Evolutionary conservation across 1,284 basidiomycete genomes (phyloP).

Genomic region (Puccinia novopanici): DNA sequence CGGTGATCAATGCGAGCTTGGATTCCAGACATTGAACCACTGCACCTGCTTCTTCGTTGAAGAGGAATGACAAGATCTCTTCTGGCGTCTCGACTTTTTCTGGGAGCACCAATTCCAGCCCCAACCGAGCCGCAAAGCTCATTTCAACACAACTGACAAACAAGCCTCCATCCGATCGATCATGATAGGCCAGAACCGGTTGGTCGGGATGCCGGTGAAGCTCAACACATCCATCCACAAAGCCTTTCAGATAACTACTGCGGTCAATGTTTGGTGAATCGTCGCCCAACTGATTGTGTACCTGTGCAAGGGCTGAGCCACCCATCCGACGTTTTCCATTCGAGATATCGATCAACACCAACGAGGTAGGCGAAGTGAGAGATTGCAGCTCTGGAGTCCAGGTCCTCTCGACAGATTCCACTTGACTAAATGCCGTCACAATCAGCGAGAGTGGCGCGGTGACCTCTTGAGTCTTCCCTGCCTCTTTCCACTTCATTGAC

Average conservation of each 20-base stretch:
- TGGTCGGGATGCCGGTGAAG: constrained; percentile 67
- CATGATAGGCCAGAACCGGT: constrained; percentile 86
- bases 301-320: constrained; percentile 92
- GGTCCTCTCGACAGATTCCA: constrained; percentile 74
- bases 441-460: constrained; percentile 88
- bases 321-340: constrained; percentile 80
- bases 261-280: constrained; percentile 86
- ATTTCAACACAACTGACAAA: constrained; percentile 90
- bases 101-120: constrained; percentile 69
- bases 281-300: constrained; percentile 87
- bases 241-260: constrained; percentile 71
- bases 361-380: constrained; percentile 62
- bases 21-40: constrained; percentile 80
- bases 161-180: constrained; percentile 97
- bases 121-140: constrained; percentile 86
- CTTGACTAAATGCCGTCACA: constrained; percentile 89
- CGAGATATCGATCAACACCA: constrained; percentile 89
- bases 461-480: constrained; percentile 67
- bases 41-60: constrained; percentile 95
- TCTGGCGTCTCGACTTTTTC: constrained; percentile 61
- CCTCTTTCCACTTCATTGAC: constrained; percentile 89
- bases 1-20: constrained; percentile 54
- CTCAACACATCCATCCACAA: constrained; percentile 74
- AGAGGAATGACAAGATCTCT: constrained; percentile 69
- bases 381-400: constrained; percentile 85